These are phyloP conservation scores for Alternaria sp. DNA, from an alignment of 2,329 filamentous ascomycete genomes.

Conservation along the genomic window DNA sequence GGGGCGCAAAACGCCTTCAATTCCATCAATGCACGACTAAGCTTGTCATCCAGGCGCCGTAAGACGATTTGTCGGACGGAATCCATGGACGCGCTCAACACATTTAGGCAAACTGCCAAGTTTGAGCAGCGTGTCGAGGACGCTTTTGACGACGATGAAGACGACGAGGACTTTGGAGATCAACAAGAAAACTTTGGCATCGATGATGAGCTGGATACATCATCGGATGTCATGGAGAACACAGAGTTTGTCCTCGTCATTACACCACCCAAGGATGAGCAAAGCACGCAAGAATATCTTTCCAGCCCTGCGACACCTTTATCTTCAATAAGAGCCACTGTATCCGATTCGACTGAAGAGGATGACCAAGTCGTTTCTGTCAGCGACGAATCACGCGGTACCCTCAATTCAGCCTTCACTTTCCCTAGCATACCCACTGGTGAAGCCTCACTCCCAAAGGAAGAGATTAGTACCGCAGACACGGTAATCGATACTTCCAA, in stretches of 20 bases:
- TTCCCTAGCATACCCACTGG: not conserved
- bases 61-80: not conserved
- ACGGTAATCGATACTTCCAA: not conserved
- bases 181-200: not conserved
- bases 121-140: not conserved
- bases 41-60: not conserved
- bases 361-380: not conserved
- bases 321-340: not conserved
- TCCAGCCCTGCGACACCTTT: not conserved
- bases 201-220: not conserved
- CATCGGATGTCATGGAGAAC: not conserved
- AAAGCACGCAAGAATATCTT: not conserved
- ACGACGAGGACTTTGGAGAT: not conserved
- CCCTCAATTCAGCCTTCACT: not conserved
- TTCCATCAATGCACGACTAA: not conserved
- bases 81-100: slow-evolving; percentile 11
- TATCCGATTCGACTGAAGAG: not conserved
- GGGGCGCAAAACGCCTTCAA: not conserved
- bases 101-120: not conserved
- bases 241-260: not conserved
- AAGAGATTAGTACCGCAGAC: not conserved
- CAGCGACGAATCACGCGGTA: not conserved
- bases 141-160: not conserved
- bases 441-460: not conserved
- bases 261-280: not conserved